These are phyloP conservation scores for Ophiocordyceps unilateralis DNA, from an alignment of 2,329 filamentous ascomycete genomes.

Conservation along the genomic window DNA sequence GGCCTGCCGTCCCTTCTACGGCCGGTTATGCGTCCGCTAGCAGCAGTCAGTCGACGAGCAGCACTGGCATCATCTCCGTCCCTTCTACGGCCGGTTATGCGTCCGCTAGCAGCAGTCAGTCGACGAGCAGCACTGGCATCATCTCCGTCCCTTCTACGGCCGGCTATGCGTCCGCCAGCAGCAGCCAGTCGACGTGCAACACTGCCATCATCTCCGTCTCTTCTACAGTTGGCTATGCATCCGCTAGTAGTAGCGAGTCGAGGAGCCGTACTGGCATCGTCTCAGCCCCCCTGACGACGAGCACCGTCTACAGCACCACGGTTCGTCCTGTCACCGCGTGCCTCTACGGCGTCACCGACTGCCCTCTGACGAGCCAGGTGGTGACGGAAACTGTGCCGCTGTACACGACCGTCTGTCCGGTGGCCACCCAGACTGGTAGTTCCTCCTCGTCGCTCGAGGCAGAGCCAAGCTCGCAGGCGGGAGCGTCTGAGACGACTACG, in stretches of 20 bases:
- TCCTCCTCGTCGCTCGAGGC: background rate
- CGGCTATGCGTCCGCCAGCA: background rate
- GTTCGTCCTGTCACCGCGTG: background rate
- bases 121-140: too few relatives aligned
- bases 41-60: too few relatives aligned
- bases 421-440: too few relatives aligned
- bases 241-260: background rate
- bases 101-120: background rate
- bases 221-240: background rate
- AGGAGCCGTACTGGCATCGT: too few relatives aligned
- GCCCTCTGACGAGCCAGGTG: background rate
- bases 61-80: background rate
- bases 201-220: background rate
- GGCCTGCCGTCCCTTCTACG: conserved; percentile 2
- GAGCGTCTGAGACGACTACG: too few relatives aligned
- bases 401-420: background rate
- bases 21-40: background rate
- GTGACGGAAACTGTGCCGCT: background rate
- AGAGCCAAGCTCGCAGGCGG: background rate
- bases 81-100: background rate
- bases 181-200: too few relatives aligned
- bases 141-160: background rate
- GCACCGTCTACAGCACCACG: background rate
- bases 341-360: background rate
- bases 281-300: background rate